Percentiles rank a stretch among this genome's conserved stretches.
Evolutionary conservation across 129 eudicot species (phyloP).

Genomic region (Kitagawia praeruptora): DNA sequence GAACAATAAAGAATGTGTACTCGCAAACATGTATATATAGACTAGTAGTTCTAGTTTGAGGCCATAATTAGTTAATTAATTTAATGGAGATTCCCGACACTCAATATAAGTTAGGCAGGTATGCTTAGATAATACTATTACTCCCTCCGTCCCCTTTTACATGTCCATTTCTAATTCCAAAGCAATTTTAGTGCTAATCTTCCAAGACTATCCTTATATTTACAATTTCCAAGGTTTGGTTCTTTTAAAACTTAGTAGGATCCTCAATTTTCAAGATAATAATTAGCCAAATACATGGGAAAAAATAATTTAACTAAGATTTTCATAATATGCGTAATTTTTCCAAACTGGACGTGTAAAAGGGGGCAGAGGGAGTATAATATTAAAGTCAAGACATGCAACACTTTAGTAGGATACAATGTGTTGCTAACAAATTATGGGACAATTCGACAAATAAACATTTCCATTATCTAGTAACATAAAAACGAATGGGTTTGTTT

Average conservation of each 20-base stretch:
- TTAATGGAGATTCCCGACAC: neutral
- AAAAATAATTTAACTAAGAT: too few relatives aligned
- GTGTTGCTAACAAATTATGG: neutral
- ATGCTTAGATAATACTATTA: neutral
- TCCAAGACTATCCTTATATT: too few relatives aligned
- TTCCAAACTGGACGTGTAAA: too few relatives aligned
- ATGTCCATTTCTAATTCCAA: too few relatives aligned
- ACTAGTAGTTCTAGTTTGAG: neutral
- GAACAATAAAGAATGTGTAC: neutral
- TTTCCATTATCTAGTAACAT: neutral
- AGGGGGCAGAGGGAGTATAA: neutral
- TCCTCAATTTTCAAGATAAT: too few relatives aligned
- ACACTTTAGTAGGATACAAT: neutral
- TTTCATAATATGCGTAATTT: too few relatives aligned
- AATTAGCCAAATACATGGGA: too few relatives aligned
- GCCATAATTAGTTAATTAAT: neutral
- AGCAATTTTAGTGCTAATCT: too few relatives aligned
- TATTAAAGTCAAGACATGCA: neutral
- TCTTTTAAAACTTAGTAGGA: too few relatives aligned
- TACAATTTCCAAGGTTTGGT: too few relatives aligned
- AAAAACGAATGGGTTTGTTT: neutral
- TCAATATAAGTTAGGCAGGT: neutral
- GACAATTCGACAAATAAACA: too few relatives aligned
- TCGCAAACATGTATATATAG: neutral
- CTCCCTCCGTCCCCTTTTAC: too few relatives aligned